Evolutionary conservation across 2,329 filamentous ascomycete genomes (phyloP), one percentile per base, ranked within the genome.

Genomic region (Fusarium nanum): DNA sequence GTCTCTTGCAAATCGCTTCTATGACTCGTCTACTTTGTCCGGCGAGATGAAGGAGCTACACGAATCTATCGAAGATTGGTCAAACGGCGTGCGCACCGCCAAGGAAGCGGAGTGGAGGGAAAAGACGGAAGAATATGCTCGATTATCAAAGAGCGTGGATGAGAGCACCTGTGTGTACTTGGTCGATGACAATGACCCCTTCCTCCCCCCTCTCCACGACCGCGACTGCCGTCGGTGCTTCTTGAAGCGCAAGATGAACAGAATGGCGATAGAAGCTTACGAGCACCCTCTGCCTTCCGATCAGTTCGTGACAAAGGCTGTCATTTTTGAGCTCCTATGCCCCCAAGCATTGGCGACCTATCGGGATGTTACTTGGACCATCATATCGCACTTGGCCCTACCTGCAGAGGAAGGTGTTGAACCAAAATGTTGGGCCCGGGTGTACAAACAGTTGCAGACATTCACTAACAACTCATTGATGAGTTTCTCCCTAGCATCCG

Each of bases 251-350:
- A 53, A 66, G 18, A 73, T 79, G 5, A 64, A 73, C 6, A 68
- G 69, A 3, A 76, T 85, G 46, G 70, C 57, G 0, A 84, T 85
- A 13, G 54, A 66, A 2, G 76, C 78, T 0, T 80, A 80, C 23
- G 83, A 85, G 40, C 74, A 83, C 6, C 79, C 78, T 0, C 75
- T 85, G 0, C 83, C 83, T 0, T 56, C 73, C 1, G 73, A 78
- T 6, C 52, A 60, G 3, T 55, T 74, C 4, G 54, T 77, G 16
- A 75, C 77, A 0, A 80, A 80, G 37, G 76, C 76, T 7, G 77
- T 81, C 0, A 68, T 84, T 0, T 84, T 84, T 30, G 83, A 85
- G 62, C 76, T 85, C 0, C 60, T 65, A 2, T 79, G 79, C 14
- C 82, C 82, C 0, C 53, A 64, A 8, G 66, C 65, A 0, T 76